Conservation (phyloP, 805 yeast species). For the Lachancea cidri region DNA sequence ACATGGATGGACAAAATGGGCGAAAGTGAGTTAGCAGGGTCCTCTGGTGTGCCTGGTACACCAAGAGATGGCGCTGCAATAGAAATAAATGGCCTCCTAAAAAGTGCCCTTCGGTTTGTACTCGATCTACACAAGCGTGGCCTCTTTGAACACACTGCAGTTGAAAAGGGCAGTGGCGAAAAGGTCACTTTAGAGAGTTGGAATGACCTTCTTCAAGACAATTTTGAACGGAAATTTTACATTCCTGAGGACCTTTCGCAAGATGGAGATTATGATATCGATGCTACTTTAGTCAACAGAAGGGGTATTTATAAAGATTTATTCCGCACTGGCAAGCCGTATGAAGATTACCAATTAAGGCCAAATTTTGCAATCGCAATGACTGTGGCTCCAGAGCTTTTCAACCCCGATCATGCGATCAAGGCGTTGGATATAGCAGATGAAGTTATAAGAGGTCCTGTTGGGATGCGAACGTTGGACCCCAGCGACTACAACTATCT, state of each 20-base stretch:
- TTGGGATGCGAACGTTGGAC: slow-evolving; percentile 88
- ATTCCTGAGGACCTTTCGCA: slow-evolving; percentile 62
- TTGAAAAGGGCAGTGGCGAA: slow-evolving; percentile 54
- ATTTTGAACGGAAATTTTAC: slow-evolving; percentile 76
- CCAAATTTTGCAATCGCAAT: slow-evolving; percentile 91
- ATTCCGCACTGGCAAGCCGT: slow-evolving; percentile 74
- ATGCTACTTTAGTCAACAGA: slow-evolving; percentile 65
- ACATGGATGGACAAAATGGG: slow-evolving; percentile 99
- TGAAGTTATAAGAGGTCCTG: slow-evolving; percentile 69
- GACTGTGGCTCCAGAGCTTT: slow-evolving; percentile 92
- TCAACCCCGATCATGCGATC: slow-evolving; percentile 54
- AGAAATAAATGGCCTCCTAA: slow-evolving; percentile 84
- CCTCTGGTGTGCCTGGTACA: slow-evolving; percentile 93
- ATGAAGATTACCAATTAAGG: slow-evolving; percentile 89
- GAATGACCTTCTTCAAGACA: slow-evolving; percentile 62
- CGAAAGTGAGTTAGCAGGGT: slow-evolving; percentile 76
- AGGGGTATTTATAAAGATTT: slow-evolving; percentile 93
- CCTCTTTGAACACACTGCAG: slow-evolving; percentile 51
- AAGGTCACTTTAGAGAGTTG: slow-evolving; percentile 57
- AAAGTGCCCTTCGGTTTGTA: slow-evolving; percentile 80
- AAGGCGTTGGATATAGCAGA: slow-evolving; percentile 73
- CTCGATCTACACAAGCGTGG: slow-evolving; percentile 50
- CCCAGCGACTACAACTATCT: slow-evolving; percentile 89
- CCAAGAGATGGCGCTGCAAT: slow-evolving; percentile 97
- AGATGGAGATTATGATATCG: slow-evolving; percentile 58